These are phyloP conservation scores for Trametes versicolor DNA, from an alignment of 1,284 basidiomycete species.

Conservation along the genomic window DNA sequence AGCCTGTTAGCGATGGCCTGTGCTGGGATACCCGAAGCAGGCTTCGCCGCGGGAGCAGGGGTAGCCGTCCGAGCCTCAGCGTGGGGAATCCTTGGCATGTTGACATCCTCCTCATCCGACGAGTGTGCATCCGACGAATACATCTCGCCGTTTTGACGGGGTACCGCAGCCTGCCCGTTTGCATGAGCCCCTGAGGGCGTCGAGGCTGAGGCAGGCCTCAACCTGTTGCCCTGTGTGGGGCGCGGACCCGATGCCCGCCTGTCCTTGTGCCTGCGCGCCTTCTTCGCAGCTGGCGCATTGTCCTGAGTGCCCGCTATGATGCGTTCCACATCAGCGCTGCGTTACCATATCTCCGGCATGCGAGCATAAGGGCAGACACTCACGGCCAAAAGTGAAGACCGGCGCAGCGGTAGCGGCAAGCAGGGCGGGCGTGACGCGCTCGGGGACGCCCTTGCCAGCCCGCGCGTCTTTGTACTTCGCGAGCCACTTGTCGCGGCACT, in stretches of 20 bases:
- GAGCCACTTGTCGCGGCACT: slow-evolving; percentile 32
- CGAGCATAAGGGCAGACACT: no score
- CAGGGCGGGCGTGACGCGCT: slow-evolving; percentile 15
- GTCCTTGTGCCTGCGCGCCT: not conserved
- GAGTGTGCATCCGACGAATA: not conserved
- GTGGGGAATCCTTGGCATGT: no score
- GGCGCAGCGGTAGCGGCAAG: not conserved
- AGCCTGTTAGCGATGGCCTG: no score
- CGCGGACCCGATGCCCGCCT: not conserved
- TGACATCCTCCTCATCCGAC: not conserved
- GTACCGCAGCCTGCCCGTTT: not conserved
- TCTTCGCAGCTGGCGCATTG: not conserved
- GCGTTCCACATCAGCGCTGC: not conserved
- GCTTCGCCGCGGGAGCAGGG: not conserved
- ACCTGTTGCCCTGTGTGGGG: not conserved
- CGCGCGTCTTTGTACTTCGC: slow-evolving; percentile 35
- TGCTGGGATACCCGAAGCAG: no score
- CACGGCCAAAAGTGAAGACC: not conserved
- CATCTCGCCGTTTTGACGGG: not conserved
- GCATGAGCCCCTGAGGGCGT: no score
- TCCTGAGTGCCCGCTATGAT: not conserved
- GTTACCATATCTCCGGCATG: not conserved
- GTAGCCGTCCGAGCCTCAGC: not conserved
- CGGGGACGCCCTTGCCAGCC: slow-evolving; percentile 22
- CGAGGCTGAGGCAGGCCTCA: no score